Evolutionary conservation across 352 stramenopile genomes (phyloP).

Genomic region (Pythium biforme): DNA sequence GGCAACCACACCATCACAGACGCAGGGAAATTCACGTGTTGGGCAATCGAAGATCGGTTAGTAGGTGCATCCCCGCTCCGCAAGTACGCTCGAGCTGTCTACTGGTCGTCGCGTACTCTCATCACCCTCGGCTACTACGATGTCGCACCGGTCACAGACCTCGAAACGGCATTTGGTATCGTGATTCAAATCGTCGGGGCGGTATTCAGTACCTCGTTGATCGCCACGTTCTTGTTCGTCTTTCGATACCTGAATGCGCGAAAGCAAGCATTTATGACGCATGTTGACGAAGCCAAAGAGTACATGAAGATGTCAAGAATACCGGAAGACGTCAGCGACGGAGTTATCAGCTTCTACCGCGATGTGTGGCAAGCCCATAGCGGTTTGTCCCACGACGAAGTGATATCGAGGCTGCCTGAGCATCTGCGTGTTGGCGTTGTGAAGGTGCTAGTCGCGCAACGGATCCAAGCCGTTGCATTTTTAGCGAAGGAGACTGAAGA

Average conservation of each 20-base stretch:
- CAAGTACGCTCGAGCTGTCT: conserved; percentile 56
- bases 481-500: conserved; percentile 64
- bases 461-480: conserved; percentile 58
- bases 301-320: conserved; percentile 73
- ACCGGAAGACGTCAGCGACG: conserved; percentile 52
- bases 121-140: conserved; percentile 67
- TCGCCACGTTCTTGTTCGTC: conserved; percentile 73
- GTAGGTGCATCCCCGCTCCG: conserved; percentile 39
- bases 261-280: conserved; percentile 64
- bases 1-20: neutral
- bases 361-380: conserved; percentile 55
- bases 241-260: conserved; percentile 57
- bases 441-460: conserved; percentile 55
- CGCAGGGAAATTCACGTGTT: conserved; percentile 43
- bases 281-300: conserved; percentile 69
- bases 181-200: conserved; percentile 59
- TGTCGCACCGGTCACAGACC: conserved; percentile 44
- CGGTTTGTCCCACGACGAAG: conserved; percentile 44
- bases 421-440: conserved; percentile 57
- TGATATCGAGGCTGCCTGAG: conserved; percentile 50
- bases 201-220: conserved; percentile 63
- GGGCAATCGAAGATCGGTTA: conserved; percentile 67
- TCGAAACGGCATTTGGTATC: conserved; percentile 58
- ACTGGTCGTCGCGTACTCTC: conserved; percentile 59
- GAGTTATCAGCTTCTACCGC: conserved; percentile 59